Evolutionary conservation across 2,329 filamentous ascomycete genomes (phyloP).

Genomic region (Xylaria hypoxylon): DNA sequence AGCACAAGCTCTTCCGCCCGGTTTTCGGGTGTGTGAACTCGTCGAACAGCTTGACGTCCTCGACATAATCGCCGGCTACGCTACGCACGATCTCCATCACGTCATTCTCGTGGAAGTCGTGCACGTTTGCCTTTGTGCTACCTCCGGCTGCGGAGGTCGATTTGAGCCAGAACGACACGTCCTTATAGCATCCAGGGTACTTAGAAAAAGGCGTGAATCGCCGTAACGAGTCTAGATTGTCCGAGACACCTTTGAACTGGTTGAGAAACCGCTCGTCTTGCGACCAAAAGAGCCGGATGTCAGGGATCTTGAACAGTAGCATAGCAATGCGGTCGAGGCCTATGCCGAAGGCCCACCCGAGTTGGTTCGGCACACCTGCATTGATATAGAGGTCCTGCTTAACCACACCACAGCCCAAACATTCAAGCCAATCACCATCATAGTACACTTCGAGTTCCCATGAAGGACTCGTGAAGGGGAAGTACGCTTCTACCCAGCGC

Average conservation of each 20-base stretch:
- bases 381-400: slow-evolving; percentile 84
- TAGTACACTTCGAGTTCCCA: slow-evolving; percentile 98
- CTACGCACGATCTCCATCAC: slow-evolving; percentile 94
- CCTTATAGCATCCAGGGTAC: slow-evolving; percentile 88
- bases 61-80: slow-evolving; percentile 83
- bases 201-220: slow-evolving; percentile 91
- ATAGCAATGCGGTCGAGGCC: slow-evolving; percentile 96
- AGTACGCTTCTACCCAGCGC: slow-evolving; percentile 96
- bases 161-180: slow-evolving; percentile 92
- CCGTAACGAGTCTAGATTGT: slow-evolving; percentile 60
- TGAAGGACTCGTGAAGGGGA: slow-evolving; percentile 94
- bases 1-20: slow-evolving; percentile 85
- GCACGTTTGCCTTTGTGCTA: slow-evolving; percentile 54
- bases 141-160: slow-evolving; percentile 61
- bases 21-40: slow-evolving; percentile 91
- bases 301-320: slow-evolving; percentile 94
- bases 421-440: slow-evolving; percentile 94
- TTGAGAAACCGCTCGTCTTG: slow-evolving; percentile 83
- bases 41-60: slow-evolving; percentile 87
- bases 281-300: slow-evolving; percentile 98
- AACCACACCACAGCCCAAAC: slow-evolving; percentile 91
- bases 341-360: slow-evolving; percentile 96
- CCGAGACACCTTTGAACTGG: slow-evolving; percentile 78
- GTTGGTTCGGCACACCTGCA: slow-evolving; percentile 77
- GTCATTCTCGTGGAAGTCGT: slow-evolving; percentile 90